phyloP scores from a whole-genome alignment of 2,329 filamentous ascomycete species.

The Purpureocillium takamizusanense region DNA sequence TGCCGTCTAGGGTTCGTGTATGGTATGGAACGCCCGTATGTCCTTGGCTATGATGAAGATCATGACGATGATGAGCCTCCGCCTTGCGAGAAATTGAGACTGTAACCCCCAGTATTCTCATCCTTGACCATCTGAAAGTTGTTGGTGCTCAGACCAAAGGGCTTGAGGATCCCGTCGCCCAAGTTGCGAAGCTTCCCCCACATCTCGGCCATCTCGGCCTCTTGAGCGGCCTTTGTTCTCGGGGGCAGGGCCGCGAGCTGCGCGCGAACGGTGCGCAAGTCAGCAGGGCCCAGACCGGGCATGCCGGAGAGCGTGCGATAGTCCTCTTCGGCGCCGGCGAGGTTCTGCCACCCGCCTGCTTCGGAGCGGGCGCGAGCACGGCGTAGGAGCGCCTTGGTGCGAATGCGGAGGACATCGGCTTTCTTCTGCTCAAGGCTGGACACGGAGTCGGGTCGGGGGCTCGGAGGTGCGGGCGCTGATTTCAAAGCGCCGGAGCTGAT shows the following conservation, averaged over 20 bases:
- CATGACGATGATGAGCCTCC: slow-evolving; percentile 10
- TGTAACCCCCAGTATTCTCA: slow-evolving; percentile 82
- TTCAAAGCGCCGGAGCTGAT: slow-evolving; percentile 48
- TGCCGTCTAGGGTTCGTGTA: too few relatives aligned
- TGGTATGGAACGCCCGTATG: too few relatives aligned
- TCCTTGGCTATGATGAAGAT: not conserved
- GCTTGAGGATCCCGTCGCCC: slow-evolving; percentile 84
- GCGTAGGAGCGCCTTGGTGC: slow-evolving; percentile 73
- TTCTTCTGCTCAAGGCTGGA: slow-evolving; percentile 13
- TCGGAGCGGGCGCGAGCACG: slow-evolving; percentile 65
- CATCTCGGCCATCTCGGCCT: slow-evolving; percentile 90
- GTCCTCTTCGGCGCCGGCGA: slow-evolving; percentile 71
- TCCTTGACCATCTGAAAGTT: slow-evolving; percentile 95
- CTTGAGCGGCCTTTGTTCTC: slow-evolving; percentile 66
- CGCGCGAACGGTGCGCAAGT: slow-evolving; percentile 57
- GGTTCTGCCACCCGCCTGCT: slow-evolving; percentile 66
- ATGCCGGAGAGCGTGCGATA: slow-evolving; percentile 59
- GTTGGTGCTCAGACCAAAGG: slow-evolving; percentile 87
- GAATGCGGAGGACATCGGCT: slow-evolving; percentile 65
- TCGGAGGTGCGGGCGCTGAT: slow-evolving; percentile 29
- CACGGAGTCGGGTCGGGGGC: slow-evolving; percentile 4
- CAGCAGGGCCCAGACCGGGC: slow-evolving; percentile 48
- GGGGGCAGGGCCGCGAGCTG: slow-evolving; percentile 60
- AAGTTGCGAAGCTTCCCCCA: slow-evolving; percentile 92
- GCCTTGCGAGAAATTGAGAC: slow-evolving; percentile 67